Evolutionary conservation across 2,329 filamentous ascomycete species (phyloP).

Genomic region (Alternaria brassicae): DNA sequence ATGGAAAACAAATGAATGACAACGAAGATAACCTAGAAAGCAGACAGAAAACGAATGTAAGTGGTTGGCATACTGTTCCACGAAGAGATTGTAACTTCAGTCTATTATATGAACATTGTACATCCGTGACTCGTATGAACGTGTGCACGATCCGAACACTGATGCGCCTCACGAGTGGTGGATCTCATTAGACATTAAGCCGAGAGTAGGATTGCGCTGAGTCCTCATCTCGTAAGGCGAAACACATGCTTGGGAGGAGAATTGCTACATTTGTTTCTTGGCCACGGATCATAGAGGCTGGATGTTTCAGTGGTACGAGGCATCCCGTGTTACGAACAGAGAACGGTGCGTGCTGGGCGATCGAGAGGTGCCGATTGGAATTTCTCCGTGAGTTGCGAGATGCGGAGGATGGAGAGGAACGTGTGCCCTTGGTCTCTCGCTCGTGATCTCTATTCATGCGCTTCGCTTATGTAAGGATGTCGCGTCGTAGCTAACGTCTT

Average conservation of each 20-base stretch:
- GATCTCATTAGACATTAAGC: background rate
- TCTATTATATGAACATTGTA: background rate
- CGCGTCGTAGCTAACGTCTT: background rate
- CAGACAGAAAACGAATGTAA: background rate
- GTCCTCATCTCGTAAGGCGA: background rate
- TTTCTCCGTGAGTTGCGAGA: background rate
- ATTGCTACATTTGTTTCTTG: background rate
- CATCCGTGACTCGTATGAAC: no score
- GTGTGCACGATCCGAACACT: background rate
- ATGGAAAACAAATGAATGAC: conserved; percentile 6
- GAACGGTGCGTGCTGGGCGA: background rate
- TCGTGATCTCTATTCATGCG: background rate
- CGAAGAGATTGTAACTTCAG: background rate
- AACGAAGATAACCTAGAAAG: background rate
- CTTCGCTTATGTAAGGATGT: background rate
- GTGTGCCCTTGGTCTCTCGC: background rate
- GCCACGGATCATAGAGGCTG: background rate
- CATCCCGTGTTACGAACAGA: background rate
- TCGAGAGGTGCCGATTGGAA: background rate
- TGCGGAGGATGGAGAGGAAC: background rate
- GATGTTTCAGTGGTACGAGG: background rate
- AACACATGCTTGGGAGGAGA: background rate
- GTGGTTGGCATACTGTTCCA: background rate
- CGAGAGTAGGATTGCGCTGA: background rate
- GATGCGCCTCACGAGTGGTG: background rate